A percentile compares a stretch with the other conserved stretches of the same genome.
Conservation (phyloP, 164 flowering plant species). For the Nymphaea thermarum region DNA sequence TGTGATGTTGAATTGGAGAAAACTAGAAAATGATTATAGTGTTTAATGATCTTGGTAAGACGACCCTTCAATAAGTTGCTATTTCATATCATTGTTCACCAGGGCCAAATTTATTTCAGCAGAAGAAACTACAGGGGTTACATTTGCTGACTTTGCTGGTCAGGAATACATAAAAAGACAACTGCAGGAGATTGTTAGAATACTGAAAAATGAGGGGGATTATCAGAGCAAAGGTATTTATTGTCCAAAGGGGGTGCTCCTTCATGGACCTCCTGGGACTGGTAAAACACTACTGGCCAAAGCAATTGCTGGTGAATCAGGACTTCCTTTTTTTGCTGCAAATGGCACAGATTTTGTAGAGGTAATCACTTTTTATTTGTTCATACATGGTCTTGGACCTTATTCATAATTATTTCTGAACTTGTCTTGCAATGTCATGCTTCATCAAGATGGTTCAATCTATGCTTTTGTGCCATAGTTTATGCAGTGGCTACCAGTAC, state of each 20-base stretch:
- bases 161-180: conserved; percentile 95
- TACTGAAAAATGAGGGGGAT: conserved; percentile 82
- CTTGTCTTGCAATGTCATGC: not conserved
- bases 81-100: conserved; percentile 3
- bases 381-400: not conserved
- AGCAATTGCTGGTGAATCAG: conserved; percentile 99
- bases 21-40: too few relatives aligned
- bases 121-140: conserved; percentile 87
- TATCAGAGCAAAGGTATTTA: conserved; percentile 83
- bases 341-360: conserved; percentile 98
- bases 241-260: conserved; percentile 96
- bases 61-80: too few relatives aligned
- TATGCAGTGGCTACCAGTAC: not conserved
- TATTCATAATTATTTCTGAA: not conserved
- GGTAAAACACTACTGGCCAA: conserved; percentile 94
- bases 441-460: not conserved
- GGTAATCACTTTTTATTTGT: conserved; percentile 29
- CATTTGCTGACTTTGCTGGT: conserved; percentile 96
- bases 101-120: conserved; percentile 98
- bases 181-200: conserved; percentile 85
- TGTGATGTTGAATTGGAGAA: too few relatives aligned
- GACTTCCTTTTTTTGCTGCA: conserved; percentile 92
- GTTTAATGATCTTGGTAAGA: too few relatives aligned
- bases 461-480: not conserved
- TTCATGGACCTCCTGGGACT: conserved; percentile 99